phyloP scores from a whole-genome alignment of 2,329 filamentous ascomycete species.

The Colletotrichum phormii region DNA sequence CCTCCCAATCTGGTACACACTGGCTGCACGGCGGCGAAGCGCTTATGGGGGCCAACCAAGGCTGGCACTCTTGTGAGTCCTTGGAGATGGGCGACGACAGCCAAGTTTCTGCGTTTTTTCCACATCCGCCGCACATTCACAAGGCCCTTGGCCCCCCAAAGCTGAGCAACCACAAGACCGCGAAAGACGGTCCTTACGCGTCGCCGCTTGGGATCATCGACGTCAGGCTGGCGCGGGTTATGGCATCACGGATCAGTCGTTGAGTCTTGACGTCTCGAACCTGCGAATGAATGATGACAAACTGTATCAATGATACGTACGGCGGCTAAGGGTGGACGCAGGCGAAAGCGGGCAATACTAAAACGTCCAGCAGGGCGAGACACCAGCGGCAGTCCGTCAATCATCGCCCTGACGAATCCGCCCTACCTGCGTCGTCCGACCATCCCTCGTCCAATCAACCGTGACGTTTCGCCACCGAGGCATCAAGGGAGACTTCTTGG shows the following conservation, averaged over 20 bases:
- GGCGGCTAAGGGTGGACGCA: not conserved
- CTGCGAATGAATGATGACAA: not conserved
- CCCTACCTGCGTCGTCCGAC: constrained; percentile 18
- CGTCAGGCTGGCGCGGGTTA: constrained; percentile 6
- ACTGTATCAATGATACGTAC: not conserved
- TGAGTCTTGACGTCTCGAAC: not conserved
- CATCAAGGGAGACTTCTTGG: not conserved
- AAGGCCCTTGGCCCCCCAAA: constrained; percentile 14
- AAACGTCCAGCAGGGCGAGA: not conserved
- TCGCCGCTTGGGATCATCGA: constrained; percentile 19
- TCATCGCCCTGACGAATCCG: constrained; percentile 25
- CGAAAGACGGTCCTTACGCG: constrained; percentile 4
- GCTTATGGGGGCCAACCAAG: constrained; percentile 34
- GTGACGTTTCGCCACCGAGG: constrained; percentile 22
- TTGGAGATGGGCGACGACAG: not conserved
- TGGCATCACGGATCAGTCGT: not conserved
- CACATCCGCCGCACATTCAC: constrained; percentile 10
- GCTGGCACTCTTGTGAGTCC: not conserved
- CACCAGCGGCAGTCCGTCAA: constrained; percentile 29
- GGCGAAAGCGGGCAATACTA: not conserved
- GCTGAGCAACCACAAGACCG: constrained; percentile 13
- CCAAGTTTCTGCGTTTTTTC: not conserved
- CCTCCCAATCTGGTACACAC: not conserved
- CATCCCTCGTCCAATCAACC: constrained; percentile 12
- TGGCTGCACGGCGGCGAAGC: constrained; percentile 8